Evolutionary conservation across 2,329 filamentous ascomycete genomes (phyloP).

Genomic region (Penicillium sp.): DNA sequence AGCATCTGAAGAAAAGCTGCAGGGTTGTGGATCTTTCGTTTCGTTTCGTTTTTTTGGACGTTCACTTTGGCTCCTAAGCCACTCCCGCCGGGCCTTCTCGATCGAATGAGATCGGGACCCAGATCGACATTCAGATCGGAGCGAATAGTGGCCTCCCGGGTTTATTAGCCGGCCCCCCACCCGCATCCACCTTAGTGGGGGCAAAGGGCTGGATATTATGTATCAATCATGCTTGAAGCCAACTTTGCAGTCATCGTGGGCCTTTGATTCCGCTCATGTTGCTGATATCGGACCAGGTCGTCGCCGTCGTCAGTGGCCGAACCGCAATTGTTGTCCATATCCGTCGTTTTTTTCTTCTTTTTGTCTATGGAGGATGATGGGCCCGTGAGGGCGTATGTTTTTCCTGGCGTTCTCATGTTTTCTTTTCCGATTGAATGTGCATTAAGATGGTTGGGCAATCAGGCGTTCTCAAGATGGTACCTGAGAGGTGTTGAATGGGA

Average conservation of each 20-base stretch:
- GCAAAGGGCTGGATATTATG: neutral
- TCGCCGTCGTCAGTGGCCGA: neutral
- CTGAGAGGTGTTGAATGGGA: slow-evolving; percentile 9
- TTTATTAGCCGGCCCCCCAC: slow-evolving; percentile 12
- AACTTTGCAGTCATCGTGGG: too few species aligned
- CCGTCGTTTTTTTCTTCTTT: neutral
- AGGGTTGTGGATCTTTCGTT: neutral
- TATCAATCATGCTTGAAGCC: neutral
- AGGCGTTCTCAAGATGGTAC: slow-evolving; percentile 22
- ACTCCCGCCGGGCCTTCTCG: neutral
- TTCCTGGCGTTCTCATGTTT: slow-evolving; percentile 1
- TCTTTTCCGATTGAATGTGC: slow-evolving; percentile 10
- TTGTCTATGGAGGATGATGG: neutral
- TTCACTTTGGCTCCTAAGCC: slow-evolving; percentile 9
- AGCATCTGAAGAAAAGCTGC: neutral
- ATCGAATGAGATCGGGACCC: neutral
- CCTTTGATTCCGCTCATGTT: neutral
- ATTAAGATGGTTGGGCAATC: slow-evolving; percentile 18
- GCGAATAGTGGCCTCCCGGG: slow-evolving; percentile 15
- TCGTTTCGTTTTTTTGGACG: neutral
- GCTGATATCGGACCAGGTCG: neutral
- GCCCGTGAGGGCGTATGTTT: neutral
- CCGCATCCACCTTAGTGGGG: neutral
- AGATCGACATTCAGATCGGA: neutral
- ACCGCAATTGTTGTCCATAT: neutral